Evolutionary conservation across 2,329 filamentous ascomycete species (phyloP).

Genomic region (Nigrospora osmanthi): DNA sequence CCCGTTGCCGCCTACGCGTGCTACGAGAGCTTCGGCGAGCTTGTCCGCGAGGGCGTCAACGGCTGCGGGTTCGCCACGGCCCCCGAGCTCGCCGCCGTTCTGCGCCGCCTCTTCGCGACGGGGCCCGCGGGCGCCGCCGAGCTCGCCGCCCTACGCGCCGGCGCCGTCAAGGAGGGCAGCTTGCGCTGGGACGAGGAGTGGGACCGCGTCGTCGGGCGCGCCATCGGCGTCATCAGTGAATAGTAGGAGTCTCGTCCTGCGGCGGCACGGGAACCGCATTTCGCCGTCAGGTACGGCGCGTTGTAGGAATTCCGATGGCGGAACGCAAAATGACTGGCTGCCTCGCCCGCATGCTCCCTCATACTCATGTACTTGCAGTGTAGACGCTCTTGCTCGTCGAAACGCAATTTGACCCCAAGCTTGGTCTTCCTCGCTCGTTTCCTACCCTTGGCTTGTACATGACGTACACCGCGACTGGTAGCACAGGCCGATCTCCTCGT

Average conservation of each 20-base stretch:
- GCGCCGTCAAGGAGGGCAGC: slow-evolving; percentile 66
- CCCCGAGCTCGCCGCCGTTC: slow-evolving; percentile 52
- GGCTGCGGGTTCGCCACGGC: slow-evolving; percentile 76
- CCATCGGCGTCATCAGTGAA: slow-evolving; percentile 47
- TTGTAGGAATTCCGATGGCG: no score
- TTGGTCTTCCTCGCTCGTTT: no score
- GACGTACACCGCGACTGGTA: no score
- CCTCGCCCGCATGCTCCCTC: no score
- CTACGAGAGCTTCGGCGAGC: slow-evolving; percentile 83
- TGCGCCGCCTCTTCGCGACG: slow-evolving; percentile 56
- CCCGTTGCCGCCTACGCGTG: slow-evolving; percentile 81
- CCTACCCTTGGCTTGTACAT: no score
- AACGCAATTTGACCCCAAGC: no score
- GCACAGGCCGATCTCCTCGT: no score
- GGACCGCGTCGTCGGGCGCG: slow-evolving; percentile 69
- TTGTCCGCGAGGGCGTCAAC: slow-evolving; percentile 83
- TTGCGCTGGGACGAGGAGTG: slow-evolving; percentile 89
- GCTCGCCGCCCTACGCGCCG: slow-evolving; percentile 54
- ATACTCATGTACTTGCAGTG: no score
- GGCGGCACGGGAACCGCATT: no score
- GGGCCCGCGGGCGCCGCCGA: slow-evolving; percentile 37
- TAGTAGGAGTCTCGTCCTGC: background rate
- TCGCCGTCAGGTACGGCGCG: no score
- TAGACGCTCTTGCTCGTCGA: no score
- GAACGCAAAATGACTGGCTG: no score